phyloP scores from a whole-genome alignment of 192 early-diverging fungal species.

The Coemansia umbellata region DNA sequence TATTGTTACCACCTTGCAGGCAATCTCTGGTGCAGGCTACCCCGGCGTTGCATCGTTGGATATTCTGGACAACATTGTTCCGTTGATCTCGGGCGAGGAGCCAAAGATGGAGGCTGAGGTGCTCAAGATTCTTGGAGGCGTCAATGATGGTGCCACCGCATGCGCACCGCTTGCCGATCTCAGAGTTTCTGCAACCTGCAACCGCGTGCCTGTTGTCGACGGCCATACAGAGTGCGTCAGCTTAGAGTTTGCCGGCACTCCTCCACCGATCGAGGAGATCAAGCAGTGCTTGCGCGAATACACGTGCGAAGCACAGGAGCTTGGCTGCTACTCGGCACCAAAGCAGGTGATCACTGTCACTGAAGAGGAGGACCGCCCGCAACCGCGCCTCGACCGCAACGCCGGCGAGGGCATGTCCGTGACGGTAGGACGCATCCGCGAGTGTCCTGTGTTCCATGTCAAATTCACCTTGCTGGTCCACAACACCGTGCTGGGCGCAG shows the following conservation, averaged over 20 bases:
- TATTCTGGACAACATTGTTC: conserved; percentile 95
- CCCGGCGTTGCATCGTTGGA: conserved; percentile 94
- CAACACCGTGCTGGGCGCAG: conserved; percentile 96
- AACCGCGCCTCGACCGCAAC: conserved; percentile 90
- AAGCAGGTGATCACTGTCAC: conserved; percentile 69
- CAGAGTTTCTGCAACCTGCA: conserved; percentile 90
- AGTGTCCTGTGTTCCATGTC: conserved; percentile 84
- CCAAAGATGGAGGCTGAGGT: conserved; percentile 96
- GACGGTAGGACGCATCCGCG: conserved; percentile 86
- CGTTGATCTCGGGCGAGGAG: conserved; percentile 93
- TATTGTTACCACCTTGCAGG: conserved; percentile 90
- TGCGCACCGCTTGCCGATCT: conserved; percentile 54
- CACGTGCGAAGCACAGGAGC: conserved; percentile 73
- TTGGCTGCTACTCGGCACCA: conserved; percentile 80
- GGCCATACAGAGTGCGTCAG: conserved; percentile 91
- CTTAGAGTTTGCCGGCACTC: conserved; percentile 67
- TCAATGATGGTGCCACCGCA: conserved; percentile 51
- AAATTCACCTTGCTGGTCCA: conserved; percentile 89
- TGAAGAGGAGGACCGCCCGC: conserved; percentile 79
- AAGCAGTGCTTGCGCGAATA: conserved; percentile 67
- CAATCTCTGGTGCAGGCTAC: conserved; percentile 96
- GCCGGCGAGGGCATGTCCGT: conserved; percentile 82
- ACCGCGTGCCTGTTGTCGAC: conserved; percentile 94
- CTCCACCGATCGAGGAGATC: conserved; percentile 76
- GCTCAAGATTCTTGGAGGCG: conserved; percentile 81